Evolutionary conservation across 805 yeast species (phyloP), one percentile per base, ranked within the genome.

Genomic region (Metschnikowia kunwiensis): DNA sequence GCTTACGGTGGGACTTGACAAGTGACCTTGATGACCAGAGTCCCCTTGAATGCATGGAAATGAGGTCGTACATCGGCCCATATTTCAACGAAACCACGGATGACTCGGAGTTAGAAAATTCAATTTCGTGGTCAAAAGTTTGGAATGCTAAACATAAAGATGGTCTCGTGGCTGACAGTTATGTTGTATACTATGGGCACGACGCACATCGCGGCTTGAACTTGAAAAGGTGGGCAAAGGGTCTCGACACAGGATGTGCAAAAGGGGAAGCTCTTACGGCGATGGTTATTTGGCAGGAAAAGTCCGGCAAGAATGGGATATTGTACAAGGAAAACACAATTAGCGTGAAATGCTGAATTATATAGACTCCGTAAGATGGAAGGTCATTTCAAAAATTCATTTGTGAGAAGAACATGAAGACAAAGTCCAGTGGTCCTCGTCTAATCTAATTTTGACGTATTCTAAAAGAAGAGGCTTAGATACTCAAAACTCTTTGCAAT

Each of bases 171-270:
- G 43, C 63, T 47, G 54, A 58, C 49, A 30, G 65, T 34, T 27
- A 34, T 12, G 64, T 72, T 15, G 87, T 86, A 3, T 78, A 77
- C 50, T 89, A 89, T 55, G 97, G 97, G 1, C 97, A 89, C 54
- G 94, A 86, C 54, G 94, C 97, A 3, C 68, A 77, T 37, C 65
- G 80, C 36, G 96, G 96, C 1, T 71, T 88, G 32, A 77, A 74
- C 37, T 45, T 80, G 32, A 73, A 74, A 46, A 72, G 74, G 43
- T 86, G 69, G 57, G 70, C 95, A 3, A 77, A 75, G 50, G 97
- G 97, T 0, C 62, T 89, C 25, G 97, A 91, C 54, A 66, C 85
- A 8, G 86, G 85, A 1, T 89, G 97, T 66, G 84, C 79, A 40
- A 74, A 75, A 41, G 96, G 96, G 3, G 81, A 77, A 9, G 57